Evolutionary conservation across 2,329 filamentous ascomycete genomes (phyloP), one percentile per base, ranked within the genome.

Genomic region (Colletotrichum eleusines): DNA sequence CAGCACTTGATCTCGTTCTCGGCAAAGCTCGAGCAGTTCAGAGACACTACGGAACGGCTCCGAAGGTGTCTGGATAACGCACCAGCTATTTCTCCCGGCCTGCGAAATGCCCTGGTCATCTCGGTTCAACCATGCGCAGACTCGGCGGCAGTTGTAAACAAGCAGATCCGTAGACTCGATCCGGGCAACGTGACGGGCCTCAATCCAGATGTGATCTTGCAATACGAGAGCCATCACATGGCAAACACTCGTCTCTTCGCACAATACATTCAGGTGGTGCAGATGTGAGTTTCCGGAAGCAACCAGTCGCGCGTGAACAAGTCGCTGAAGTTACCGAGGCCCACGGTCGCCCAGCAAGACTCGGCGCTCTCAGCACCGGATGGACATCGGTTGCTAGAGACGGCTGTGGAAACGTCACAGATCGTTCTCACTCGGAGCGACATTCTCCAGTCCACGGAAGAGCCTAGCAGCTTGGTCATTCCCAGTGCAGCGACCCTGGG

Each of bases 111-210:
- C 11, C 63, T 81, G 31, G 75, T 74, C 61, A 73, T 75, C 16
- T 75, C 73, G 12, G 71, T 82, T 1, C 71, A 69, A 28, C 75
- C 73, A 6, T 81, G 80, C 57, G 78, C 80, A 69, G 73, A 68
- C 5, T 72, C 75, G 5, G 72, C 74, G 26, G 79, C 77, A 1
- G 74, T 74, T 20, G 58, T 81, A 46, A 77, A 77, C 50, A 81
- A 81, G 72, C 80, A 82, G 74, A 62, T 79, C 0, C 76, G 78
- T 76, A 75, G 79, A 5, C 66, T 82, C 60, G 76, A 77, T 40
- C 65, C 74, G 0, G 73, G 76, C 26, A 78, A 74, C 26, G 66
- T 77, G 31, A 57, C 59, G 1, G 60, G 69, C 16, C 18, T 80
- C 28, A 76, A 80, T 63, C 67, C 71, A 31, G 74, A 74, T 11